Base-by-base conservation (phyloP, 208 protist species). In the Acanthamoeba triangularis region DNA sequence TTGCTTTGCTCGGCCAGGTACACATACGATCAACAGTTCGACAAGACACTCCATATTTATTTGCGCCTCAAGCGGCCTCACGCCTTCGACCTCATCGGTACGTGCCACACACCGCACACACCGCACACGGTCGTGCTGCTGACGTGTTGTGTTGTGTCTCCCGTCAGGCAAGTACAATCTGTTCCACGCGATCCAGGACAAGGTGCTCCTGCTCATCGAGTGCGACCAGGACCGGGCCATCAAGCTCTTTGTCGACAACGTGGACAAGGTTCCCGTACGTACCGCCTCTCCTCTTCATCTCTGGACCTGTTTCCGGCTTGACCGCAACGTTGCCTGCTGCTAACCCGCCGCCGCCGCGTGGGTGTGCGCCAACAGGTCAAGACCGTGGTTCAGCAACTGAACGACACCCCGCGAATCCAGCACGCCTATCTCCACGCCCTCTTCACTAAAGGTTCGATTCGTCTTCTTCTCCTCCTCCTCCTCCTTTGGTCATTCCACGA, bases 381-480 rank as follows among this genome's bases (percentile, higher is more conserved):
- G 0, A 41, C 69, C 0, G 96, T 98, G 5, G 96, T 98, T 1
- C 90, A 69, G 82, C 97, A 98, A 52, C 67, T 98, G 0, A 52
- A 54, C 4, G 37, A 96, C 7, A 37, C 85, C 3, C 76, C 72
- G 52, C 20, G 91, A 2, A 90, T 96, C 37, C 65, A 97, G 3
- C 97, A 97, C 69, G 82, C 41, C 18, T 98, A 98, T 90, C 96
- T 98, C n/a, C 94, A 98, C 91, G 96, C 84, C 18, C 84, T 98
- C 1, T 98, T 98, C 69, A 14, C 44, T n/a, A 95, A 63, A 72
- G 61, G 69, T 63, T n/a, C 14, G 35, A 23, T 37, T 74, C 13
- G 23, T 74, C 11, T 18, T 59, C 16, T 59, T 7, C 16, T 59
- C 52, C 52, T 59, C 52, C 49, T 1, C 49, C 0, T 18, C 10